These are phyloP conservation scores for Heterobasidion occidentale DNA, from an alignment of 1,284 basidiomycete species.

Conservation along the genomic window DNA sequence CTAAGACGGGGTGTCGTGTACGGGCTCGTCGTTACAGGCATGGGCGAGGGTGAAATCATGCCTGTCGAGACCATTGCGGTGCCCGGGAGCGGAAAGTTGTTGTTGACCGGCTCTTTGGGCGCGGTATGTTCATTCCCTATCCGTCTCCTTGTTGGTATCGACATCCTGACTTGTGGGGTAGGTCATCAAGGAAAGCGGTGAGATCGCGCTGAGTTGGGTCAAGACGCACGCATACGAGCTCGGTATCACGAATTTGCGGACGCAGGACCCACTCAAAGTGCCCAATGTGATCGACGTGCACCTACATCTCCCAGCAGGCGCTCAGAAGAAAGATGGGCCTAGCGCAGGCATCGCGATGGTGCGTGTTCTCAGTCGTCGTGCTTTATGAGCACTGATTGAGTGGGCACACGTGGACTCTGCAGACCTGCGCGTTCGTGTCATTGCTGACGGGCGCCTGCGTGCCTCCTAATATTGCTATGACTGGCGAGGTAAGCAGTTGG, in stretches of 20 bases:
- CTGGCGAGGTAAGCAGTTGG: slow-evolving; percentile 54
- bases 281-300: slow-evolving; percentile 74
- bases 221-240: slow-evolving; percentile 79
- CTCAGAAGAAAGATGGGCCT: slow-evolving; percentile 88
- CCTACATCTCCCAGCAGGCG: slow-evolving; percentile 81
- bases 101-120: slow-evolving; percentile 76
- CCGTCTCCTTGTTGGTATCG: not conserved
- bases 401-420: not conserved
- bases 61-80: slow-evolving; percentile 76
- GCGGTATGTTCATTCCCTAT: slow-evolving; percentile 37
- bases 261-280: slow-evolving; percentile 68
- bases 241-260: slow-evolving; percentile 61
- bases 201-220: slow-evolving; percentile 82
- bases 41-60: slow-evolving; percentile 81
- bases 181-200: slow-evolving; percentile 86
- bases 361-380: not conserved
- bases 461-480: slow-evolving; percentile 70
- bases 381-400: slow-evolving; percentile 2
- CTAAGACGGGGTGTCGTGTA: slow-evolving; percentile 71
- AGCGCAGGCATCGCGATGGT: slow-evolving; percentile 88
- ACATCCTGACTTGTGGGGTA: slow-evolving; percentile 15
- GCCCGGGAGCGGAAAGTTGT: slow-evolving; percentile 64
- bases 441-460: slow-evolving; percentile 71
- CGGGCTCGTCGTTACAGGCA: slow-evolving; percentile 83
- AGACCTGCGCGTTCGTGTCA: slow-evolving; percentile 81